These are phyloP conservation scores for Claviceps sp. DNA, from an alignment of 2,329 filamentous ascomycete genomes.

Conservation along the genomic window DNA sequence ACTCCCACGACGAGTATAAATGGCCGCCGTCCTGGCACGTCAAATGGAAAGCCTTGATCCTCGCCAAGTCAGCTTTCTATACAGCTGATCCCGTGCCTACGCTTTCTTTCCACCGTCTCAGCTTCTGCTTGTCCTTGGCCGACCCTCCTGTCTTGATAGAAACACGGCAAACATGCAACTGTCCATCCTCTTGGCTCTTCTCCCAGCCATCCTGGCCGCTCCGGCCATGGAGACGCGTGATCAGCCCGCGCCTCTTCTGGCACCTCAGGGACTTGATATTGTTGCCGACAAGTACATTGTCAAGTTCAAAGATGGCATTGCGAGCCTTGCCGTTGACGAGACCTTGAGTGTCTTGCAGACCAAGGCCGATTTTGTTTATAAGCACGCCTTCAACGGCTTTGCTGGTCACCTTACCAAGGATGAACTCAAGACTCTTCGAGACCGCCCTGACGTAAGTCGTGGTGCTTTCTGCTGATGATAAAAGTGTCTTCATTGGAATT, in stretches of 20 bases:
- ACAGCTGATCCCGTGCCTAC: no score
- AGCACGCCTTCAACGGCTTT: constrained; percentile 13
- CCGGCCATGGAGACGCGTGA: constrained; percentile 11
- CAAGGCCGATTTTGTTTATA: constrained; percentile 14
- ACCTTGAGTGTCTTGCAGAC: constrained; percentile 8
- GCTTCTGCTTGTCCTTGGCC: neutral
- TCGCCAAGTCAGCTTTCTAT: neutral
- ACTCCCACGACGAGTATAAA: constrained; percentile 6
- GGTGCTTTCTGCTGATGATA: neutral
- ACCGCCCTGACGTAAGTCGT: constrained; percentile 12
- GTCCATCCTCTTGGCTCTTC: constrained; percentile 12
- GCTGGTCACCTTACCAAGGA: constrained; percentile 10
- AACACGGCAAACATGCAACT: constrained; percentile 11
- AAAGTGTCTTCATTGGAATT: no score
- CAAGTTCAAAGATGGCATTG: constrained; percentile 14
- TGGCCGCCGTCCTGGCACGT: neutral
- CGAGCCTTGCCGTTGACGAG: constrained; percentile 6
- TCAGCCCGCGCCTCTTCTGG: constrained; percentile 15
- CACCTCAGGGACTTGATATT: constrained; percentile 7
- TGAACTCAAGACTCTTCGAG: constrained; percentile 11
- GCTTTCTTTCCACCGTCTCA: neutral
- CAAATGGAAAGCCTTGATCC: neutral
- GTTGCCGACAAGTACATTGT: constrained; percentile 19
- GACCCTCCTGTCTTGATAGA: neutral
- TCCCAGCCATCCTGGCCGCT: constrained; percentile 12